phyloP scores from a whole-genome alignment of 2,329 filamentous ascomycete genomes.

The Raffaelea ambrosiae region DNA sequence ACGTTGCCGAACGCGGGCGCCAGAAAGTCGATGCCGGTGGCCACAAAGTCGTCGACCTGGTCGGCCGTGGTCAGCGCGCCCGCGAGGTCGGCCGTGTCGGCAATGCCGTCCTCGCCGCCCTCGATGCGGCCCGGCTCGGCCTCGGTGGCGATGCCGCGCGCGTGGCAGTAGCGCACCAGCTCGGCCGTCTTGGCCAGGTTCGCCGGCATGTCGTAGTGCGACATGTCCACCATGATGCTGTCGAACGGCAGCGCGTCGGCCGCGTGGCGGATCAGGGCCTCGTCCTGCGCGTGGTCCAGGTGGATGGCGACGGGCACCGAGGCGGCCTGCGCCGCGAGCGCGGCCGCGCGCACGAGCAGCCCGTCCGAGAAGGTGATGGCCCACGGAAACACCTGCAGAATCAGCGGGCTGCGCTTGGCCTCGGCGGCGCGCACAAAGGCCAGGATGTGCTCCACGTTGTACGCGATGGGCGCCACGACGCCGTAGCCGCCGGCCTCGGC shows the following conservation, averaged over 20 bases:
- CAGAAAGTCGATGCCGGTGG: constrained; percentile 58
- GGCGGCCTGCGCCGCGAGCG: constrained; percentile 39
- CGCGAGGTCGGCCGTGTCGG: constrained; percentile 53
- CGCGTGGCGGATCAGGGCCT: constrained; percentile 44
- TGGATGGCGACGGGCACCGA: constrained; percentile 48
- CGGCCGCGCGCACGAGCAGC: constrained; percentile 41
- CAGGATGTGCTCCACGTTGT: constrained; percentile 60
- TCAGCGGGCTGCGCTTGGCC: constrained; percentile 49
- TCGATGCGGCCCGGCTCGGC: constrained; percentile 65
- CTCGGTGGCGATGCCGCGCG: constrained; percentile 58
- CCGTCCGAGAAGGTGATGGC: constrained; percentile 51
- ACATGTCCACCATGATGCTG: constrained; percentile 69
- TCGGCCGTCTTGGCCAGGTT: constrained; percentile 57
- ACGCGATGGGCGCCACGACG: constrained; percentile 19
- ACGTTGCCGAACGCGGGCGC: constrained; percentile 62
- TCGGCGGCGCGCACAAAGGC: constrained; percentile 37
- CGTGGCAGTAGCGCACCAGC: constrained; percentile 55
- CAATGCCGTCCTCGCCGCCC: constrained; percentile 56
- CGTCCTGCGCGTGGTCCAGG: constrained; percentile 54
- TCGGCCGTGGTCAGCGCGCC: constrained; percentile 54
- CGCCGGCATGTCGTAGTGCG: constrained; percentile 62
- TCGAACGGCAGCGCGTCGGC: constrained; percentile 51
- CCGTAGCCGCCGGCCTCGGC: constrained; percentile 9
- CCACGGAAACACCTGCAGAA: constrained; percentile 67
- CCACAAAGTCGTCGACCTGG: constrained; percentile 53